Evolutionary conservation across 495 filamentous ascomycete genomes (phyloP).

Genomic region (Penicillium odoratum): DNA sequence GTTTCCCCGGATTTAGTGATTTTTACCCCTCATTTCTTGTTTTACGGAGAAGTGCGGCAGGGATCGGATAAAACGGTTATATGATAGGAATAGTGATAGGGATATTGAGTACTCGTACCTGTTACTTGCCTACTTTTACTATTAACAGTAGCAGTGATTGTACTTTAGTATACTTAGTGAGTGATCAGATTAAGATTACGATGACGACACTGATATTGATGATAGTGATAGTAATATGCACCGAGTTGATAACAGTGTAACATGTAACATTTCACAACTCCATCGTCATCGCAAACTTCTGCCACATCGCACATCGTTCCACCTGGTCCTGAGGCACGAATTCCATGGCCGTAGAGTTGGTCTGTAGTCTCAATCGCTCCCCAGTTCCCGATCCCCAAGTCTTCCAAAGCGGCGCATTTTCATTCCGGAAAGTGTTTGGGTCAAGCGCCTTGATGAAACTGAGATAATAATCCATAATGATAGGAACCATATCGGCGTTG

Average conservation of each 20-base stretch:
- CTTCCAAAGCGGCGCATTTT: conserved; percentile 44
- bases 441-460: conserved; percentile 62
- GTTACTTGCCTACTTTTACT: too few relatives aligned
- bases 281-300: conserved; percentile 17
- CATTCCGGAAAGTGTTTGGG: conserved; percentile 51
- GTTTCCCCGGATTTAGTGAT: conserved; percentile 24
- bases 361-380: conserved; percentile 46
- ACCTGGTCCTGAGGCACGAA: conserved; percentile 38
- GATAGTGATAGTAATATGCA: background rate
- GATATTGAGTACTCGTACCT: too few relatives aligned
- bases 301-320: conserved; percentile 49
- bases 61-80: background rate
- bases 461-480: conserved; percentile 63
- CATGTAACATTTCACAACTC: conserved; percentile 16
- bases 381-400: conserved; percentile 29
- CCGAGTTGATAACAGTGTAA: background rate
- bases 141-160: too few relatives aligned
- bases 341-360: conserved; percentile 58
- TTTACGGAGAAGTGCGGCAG: conserved; percentile 2
- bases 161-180: background rate
- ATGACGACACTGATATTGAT: background rate
- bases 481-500: conserved; percentile 50
- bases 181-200: background rate
- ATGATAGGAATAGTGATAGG: too few relatives aligned
- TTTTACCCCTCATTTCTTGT: conserved; percentile 23